These are phyloP conservation scores for Sungouiozyma intestinalis DNA, from an alignment of 805 yeast genomes.

Conservation along the genomic window DNA sequence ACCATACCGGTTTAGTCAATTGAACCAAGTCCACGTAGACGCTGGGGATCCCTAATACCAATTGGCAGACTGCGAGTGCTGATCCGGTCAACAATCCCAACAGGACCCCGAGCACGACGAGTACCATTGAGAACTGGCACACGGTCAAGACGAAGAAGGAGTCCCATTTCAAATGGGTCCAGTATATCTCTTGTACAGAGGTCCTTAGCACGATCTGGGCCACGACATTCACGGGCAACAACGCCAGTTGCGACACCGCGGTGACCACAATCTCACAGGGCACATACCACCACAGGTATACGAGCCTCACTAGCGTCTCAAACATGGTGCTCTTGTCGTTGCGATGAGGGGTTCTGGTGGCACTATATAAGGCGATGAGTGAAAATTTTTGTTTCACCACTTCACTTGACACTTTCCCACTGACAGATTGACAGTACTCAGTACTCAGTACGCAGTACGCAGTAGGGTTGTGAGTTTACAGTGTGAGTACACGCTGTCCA, in stretches of 20 bases:
- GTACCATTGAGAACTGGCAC: conserved; percentile 18
- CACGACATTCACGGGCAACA: conserved; percentile 23
- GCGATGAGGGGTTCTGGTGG: background rate
- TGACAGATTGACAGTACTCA: background rate
- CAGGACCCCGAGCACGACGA: conserved; percentile 11
- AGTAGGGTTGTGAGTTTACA: too few species aligned
- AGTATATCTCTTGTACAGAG: conserved; percentile 9
- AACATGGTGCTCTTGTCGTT: background rate
- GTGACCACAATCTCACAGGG: conserved; percentile 15
- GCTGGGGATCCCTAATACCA: background rate
- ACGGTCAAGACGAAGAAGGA: conserved; percentile 8
- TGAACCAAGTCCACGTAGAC: background rate
- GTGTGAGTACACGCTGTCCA: too few species aligned
- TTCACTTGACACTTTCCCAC: background rate
- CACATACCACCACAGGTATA: background rate
- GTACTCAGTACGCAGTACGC: too few species aligned
- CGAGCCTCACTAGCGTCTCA: background rate
- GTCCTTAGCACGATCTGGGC: conserved; percentile 15
- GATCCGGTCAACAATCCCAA: background rate
- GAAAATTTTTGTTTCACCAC: too few species aligned
- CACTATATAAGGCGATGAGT: background rate
- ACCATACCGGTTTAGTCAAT: background rate
- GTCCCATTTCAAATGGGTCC: background rate
- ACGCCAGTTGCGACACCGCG: conserved; percentile 8
- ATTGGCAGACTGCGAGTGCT: background rate